Conservation (phyloP, 805 yeast genomes). For the Yarrowia alimentaria region DNA sequence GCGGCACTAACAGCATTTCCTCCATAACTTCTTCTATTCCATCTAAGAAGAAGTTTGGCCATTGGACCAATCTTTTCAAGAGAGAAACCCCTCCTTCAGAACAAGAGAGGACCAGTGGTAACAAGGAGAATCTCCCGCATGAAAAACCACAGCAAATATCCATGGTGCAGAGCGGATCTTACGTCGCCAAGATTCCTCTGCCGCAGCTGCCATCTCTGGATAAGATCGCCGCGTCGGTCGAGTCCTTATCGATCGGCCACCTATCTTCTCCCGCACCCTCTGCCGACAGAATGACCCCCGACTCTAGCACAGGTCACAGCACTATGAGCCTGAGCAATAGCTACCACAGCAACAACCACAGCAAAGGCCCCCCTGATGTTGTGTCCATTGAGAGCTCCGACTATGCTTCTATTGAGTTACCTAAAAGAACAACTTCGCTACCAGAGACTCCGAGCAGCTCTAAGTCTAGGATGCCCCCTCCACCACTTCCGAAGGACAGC, state of each 20-base stretch:
- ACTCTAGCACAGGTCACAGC: conserved; percentile 7
- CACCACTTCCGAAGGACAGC: too few relatives aligned
- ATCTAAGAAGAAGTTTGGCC: conserved; percentile 22
- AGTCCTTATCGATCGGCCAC: conserved; percentile 4
- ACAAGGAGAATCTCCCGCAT: conserved; percentile 17
- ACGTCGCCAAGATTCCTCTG: conserved; percentile 15
- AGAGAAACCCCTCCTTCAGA: conserved; percentile 2
- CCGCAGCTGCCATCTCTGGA: conserved; percentile 19
- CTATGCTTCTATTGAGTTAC: not conserved
- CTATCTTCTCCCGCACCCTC: not conserved
- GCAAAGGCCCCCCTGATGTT: too few relatives aligned
- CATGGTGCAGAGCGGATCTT: not conserved
- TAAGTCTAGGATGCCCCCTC: too few relatives aligned
- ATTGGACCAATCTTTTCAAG: conserved; percentile 17
- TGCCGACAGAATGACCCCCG: conserved; percentile 9
- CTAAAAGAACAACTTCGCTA: not conserved
- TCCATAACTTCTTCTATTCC: not conserved
- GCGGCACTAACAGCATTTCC: not conserved
- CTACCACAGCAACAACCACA: too few relatives aligned
- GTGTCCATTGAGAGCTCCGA: too few relatives aligned
- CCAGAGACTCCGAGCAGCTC: conserved; percentile 13
- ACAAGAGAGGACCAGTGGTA: not conserved
- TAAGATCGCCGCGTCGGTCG: conserved; percentile 8
- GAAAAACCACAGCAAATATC: not conserved
- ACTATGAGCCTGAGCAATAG: conserved; percentile 11